These are phyloP conservation scores for Mycena haematopus DNA, from an alignment of 768 basidiomycete species.

Conservation along the genomic window DNA sequence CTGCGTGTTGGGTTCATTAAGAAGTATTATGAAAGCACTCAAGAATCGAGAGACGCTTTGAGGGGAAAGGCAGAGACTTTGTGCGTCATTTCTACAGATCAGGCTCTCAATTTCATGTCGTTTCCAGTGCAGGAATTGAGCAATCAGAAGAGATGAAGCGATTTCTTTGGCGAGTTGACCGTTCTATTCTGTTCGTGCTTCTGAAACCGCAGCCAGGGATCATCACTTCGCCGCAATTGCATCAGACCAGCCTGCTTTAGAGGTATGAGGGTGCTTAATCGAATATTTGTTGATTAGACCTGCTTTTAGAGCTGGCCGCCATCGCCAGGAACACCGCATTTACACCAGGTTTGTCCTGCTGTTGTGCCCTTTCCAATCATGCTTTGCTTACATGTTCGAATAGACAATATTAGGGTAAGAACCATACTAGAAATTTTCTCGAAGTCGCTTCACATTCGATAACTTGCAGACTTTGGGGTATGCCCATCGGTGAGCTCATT, in stretches of 20 bases:
- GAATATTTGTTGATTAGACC: neutral
- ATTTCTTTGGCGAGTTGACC: constrained; percentile 62
- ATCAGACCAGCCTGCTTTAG: constrained; percentile 71
- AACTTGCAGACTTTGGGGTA: constrained; percentile 61
- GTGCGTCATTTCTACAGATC: constrained; percentile 41
- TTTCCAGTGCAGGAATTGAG: constrained; percentile 57
- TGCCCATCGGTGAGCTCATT: constrained; percentile 64
- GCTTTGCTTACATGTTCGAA: neutral
- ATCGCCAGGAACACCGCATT: constrained; percentile 46
- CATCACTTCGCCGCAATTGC: constrained; percentile 78
- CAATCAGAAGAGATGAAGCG: constrained; percentile 74
- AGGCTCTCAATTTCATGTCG: neutral
- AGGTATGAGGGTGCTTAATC: constrained; percentile 46
- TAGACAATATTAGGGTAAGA: constrained; percentile 69
- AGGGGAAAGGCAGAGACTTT: constrained; percentile 54
- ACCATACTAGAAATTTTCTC: neutral
- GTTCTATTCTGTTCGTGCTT: neutral
- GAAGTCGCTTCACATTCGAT: neutral
- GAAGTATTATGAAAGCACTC: constrained; percentile 52
- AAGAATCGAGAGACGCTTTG: constrained; percentile 53
- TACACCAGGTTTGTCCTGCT: constrained; percentile 60
- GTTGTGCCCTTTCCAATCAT: neutral
- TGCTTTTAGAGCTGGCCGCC: constrained; percentile 59
- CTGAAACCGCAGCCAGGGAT: constrained; percentile 50
- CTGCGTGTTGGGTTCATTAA: constrained; percentile 68